A percentile compares a stretch with the other conserved stretches of the same genome.
These are phyloP conservation scores for Neurospora sp. DNA, from an alignment of 495 filamentous ascomycete species.

Conservation along the genomic window DNA sequence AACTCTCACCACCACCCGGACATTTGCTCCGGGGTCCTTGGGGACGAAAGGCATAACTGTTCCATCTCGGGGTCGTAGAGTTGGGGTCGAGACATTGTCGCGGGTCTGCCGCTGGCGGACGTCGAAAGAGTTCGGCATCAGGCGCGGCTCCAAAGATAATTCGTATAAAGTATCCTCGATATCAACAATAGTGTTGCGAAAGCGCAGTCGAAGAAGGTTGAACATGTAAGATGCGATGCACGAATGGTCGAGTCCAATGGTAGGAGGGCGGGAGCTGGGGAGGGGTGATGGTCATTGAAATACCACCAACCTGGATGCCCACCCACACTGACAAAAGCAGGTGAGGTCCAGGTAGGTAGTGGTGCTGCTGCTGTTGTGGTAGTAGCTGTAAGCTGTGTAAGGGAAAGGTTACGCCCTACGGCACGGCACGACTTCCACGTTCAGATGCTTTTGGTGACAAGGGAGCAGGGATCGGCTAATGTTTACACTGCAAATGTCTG, in stretches of 20 bases:
- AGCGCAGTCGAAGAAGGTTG: constrained; percentile 25
- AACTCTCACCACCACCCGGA: constrained; percentile 88
- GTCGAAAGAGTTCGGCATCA: constrained; percentile 33
- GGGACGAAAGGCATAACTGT: constrained; percentile 36
- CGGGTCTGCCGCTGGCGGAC: constrained; percentile 27
- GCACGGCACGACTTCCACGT: background rate
- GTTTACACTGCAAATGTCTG: constrained; percentile 6
- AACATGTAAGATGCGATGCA: constrained; percentile 20
- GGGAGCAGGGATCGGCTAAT: constrained; percentile 6
- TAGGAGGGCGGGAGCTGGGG: background rate
- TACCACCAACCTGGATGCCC: background rate
- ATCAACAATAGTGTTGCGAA: constrained; percentile 26
- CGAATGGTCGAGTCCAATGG: background rate
- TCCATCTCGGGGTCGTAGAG: constrained; percentile 62
- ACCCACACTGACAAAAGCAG: background rate
- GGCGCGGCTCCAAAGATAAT: constrained; percentile 34
- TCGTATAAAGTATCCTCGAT: constrained; percentile 35
- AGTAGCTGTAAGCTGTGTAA: background rate
- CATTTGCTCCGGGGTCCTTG: constrained; percentile 65
- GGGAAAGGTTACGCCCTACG: background rate
- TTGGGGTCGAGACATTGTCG: constrained; percentile 57
- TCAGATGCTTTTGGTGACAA: background rate
- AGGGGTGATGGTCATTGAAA: background rate
- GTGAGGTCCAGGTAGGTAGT: background rate
- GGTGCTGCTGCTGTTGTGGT: background rate